Base-by-base conservation (phyloP, 2,329 filamentous ascomycete species). In the Meredithiella fracta region DNA sequence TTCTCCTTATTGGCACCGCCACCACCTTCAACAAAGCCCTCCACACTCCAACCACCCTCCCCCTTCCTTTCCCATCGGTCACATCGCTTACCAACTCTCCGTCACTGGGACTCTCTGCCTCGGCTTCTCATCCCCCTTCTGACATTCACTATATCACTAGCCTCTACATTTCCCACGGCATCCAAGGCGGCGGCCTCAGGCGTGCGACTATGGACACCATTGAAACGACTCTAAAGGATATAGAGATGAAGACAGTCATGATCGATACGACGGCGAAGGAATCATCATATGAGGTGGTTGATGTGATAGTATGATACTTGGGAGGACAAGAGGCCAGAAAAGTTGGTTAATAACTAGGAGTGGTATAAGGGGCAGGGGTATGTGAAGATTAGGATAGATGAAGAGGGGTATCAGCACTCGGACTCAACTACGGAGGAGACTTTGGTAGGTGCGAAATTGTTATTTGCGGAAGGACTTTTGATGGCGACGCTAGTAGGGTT, bases 1-100 rank as follows among this genome's bases (percentile, higher is more conserved):
- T 61, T 3, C 59, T 63, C 7, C 63, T 72, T 29, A 60, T 49
- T n/a, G 69, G 72, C 59, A 67, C 67, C 6, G 66, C 68, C 34
- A 51, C 59, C 4, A 62, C 62, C 20, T 38, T 68, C 49, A 63
- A 63, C 51, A 63, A 62, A 2, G 57, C 62, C 1, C 60, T 60
- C 26, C 61, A 67, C 37, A 60, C 63, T 14, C 65, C 69, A 25
- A 68, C 65, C 17, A 58, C 58, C 15, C 58, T 54, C 15, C 49
- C 58, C 49, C 58, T 26, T 71, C 71, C 60, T 56, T 62, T 3
- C 69, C 70, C n/a, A 63, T 72, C 51, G 70, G 70, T 9, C 70
- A 72, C 62, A 63, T 70, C 17, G 67, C 66, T 6, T 62, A 72
- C 2, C 67, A 69, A 47, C 51, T 63, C 17, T 64, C 65, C 20